Conservation (phyloP, 208 protist species). For the Phytomonas francai region DNA sequence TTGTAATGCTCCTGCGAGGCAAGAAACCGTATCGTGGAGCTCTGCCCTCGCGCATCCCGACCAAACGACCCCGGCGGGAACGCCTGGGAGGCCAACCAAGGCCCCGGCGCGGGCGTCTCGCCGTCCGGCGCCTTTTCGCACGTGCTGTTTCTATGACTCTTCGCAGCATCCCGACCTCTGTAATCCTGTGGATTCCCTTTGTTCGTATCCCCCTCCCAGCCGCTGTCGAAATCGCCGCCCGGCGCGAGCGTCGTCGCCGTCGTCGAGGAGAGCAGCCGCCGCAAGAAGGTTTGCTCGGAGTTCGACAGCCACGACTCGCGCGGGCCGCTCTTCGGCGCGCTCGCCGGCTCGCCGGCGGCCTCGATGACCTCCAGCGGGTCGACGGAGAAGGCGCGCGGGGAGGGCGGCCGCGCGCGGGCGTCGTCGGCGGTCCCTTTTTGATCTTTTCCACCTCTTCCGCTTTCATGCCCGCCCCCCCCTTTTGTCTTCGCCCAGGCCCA, state of each 20-base stretch:
- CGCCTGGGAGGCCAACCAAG: neutral
- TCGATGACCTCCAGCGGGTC: neutral
- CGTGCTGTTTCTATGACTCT: too few species aligned
- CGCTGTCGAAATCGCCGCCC: too few species aligned
- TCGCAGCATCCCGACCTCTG: too few species aligned
- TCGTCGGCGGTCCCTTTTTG: neutral
- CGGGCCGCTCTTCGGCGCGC: neutral
- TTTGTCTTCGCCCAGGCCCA: constrained; percentile 23
- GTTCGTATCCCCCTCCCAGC: too few species aligned
- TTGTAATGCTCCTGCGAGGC: neutral
- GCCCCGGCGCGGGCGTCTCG: neutral
- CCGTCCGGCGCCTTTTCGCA: neutral
- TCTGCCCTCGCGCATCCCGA: neutral
- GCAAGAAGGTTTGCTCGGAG: neutral
- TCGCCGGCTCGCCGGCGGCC: neutral
- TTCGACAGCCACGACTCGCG: neutral
- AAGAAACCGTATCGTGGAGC: neutral
- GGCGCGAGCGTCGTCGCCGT: too few species aligned
- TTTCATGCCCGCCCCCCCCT: constrained; percentile 12
- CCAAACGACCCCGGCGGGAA: neutral
- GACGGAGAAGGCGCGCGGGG: neutral
- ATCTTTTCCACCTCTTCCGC: neutral
- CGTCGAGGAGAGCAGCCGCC: too few species aligned
- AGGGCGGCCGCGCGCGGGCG: neutral
- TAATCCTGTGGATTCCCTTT: too few species aligned